phyloP scores from a whole-genome alignment of 352 stramenopile species.

The Pseudoperonospora humuli region DNA sequence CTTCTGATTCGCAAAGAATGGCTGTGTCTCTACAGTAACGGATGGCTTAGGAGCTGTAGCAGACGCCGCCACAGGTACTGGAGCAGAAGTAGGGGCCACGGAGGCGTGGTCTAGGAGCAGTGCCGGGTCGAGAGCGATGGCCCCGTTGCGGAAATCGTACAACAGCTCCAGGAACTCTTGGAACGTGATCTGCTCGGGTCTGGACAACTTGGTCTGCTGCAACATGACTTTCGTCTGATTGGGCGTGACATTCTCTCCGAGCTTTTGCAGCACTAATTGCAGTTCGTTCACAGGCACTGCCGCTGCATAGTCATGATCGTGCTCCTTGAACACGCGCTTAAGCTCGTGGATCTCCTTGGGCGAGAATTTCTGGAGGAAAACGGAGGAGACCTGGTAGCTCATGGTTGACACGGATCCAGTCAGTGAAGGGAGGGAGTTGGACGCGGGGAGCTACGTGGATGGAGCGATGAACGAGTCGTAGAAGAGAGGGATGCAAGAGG shows the following conservation, averaged over 20 bases:
- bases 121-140: slow-evolving; percentile 43
- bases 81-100: slow-evolving; percentile 14
- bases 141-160: slow-evolving; percentile 63
- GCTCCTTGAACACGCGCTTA: slow-evolving; percentile 82
- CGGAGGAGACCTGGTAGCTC: slow-evolving; percentile 80
- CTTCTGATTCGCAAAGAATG: slow-evolving; percentile 20
- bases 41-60: slow-evolving; percentile 5
- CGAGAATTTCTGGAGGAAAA: slow-evolving; percentile 82
- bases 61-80: background rate
- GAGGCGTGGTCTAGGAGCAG: slow-evolving; percentile 37
- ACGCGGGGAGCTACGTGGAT: background rate
- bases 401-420: slow-evolving; percentile 25
- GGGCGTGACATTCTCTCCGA: slow-evolving; percentile 73
- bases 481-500: background rate
- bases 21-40: slow-evolving; percentile 6
- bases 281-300: slow-evolving; percentile 44
- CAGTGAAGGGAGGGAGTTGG: background rate
- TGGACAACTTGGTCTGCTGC: slow-evolving; percentile 49
- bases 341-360: slow-evolving; percentile 84
- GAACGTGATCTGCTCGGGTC: slow-evolving; percentile 50
- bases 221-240: slow-evolving; percentile 52
- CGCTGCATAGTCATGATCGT: slow-evolving; percentile 62
- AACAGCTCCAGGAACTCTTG: slow-evolving; percentile 77
- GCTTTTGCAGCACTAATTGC: slow-evolving; percentile 55
- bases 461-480: background rate